These are phyloP conservation scores for Coniochaeta ligniaria DNA, from an alignment of 2,329 filamentous ascomycete species.

Conservation along the genomic window DNA sequence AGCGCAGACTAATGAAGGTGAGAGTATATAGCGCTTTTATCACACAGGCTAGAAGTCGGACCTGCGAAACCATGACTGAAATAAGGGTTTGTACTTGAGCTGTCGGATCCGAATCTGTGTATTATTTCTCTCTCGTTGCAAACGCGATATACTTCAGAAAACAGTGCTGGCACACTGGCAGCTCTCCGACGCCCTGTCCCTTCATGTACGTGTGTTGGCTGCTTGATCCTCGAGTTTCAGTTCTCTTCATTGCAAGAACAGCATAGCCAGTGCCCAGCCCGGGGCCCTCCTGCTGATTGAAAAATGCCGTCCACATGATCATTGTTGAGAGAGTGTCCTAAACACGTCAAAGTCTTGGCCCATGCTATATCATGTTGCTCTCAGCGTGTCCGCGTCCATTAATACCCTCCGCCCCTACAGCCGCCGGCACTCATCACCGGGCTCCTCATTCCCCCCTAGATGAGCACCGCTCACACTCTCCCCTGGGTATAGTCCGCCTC, in stretches of 20 bases:
- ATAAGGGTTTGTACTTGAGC: neutral
- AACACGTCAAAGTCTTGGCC: neutral
- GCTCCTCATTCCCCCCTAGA: neutral
- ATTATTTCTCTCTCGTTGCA: neutral
- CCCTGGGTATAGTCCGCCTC: constrained; percentile 1
- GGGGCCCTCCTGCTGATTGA: neutral
- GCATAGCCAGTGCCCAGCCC: neutral
- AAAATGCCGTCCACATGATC: neutral
- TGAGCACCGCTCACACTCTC: neutral
- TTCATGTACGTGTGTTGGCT: neutral
- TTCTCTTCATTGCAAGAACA: neutral
- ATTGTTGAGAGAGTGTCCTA: neutral
- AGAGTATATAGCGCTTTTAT: neutral
- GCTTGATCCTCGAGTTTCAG: neutral
- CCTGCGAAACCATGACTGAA: no score
- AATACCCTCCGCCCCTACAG: neutral
- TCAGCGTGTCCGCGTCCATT: neutral
- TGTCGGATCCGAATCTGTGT: neutral
- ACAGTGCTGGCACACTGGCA: neutral
- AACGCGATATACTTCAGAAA: neutral
- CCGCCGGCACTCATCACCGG: neutral
- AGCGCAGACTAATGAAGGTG: neutral
- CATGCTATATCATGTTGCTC: neutral
- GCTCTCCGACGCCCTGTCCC: neutral
- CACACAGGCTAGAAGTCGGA: no score